Evolutionary conservation across 495 filamentous ascomycete genomes (phyloP).

Genomic region (Aspergillus panamensis): DNA sequence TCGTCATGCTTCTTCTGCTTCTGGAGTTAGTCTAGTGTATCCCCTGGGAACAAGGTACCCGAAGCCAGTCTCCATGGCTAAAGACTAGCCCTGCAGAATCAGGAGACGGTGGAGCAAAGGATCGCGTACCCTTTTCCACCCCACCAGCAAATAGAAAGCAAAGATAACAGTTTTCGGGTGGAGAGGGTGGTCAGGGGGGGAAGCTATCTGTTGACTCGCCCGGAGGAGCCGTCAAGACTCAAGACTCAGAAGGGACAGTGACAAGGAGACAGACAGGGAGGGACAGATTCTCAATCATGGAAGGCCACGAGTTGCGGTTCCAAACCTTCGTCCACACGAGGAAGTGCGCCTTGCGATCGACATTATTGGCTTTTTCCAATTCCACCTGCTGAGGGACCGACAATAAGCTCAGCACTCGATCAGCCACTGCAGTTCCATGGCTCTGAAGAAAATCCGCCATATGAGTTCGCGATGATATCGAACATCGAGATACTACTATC

Average conservation of each 20-base stretch:
- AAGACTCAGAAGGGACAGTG: no score
- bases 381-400: no score
- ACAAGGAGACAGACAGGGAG: not conserved
- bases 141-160: constrained; percentile 9
- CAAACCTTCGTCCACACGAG: not conserved
- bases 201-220: not conserved
- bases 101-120: constrained; percentile 16
- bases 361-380: not conserved
- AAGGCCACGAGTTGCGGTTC: constrained; percentile 1
- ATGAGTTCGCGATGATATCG: not conserved
- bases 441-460: not conserved
- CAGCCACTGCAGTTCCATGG: not conserved
- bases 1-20: constrained; percentile 1
- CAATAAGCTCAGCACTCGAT: not conserved
- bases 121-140: constrained; percentile 7
- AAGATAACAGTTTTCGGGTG: not conserved
- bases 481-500: no score
- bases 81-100: constrained; percentile 18
- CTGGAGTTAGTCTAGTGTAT: constrained; percentile 3
- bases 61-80: not conserved
- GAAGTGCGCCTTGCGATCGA: not conserved
- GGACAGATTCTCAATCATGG: not conserved
- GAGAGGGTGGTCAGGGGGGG: constrained; percentile 1
- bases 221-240: not conserved
- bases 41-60: constrained; percentile 13